These are phyloP conservation scores for Termitomyces sp. DNA, from an alignment of 768 basidiomycete species.

Conservation along the genomic window DNA sequence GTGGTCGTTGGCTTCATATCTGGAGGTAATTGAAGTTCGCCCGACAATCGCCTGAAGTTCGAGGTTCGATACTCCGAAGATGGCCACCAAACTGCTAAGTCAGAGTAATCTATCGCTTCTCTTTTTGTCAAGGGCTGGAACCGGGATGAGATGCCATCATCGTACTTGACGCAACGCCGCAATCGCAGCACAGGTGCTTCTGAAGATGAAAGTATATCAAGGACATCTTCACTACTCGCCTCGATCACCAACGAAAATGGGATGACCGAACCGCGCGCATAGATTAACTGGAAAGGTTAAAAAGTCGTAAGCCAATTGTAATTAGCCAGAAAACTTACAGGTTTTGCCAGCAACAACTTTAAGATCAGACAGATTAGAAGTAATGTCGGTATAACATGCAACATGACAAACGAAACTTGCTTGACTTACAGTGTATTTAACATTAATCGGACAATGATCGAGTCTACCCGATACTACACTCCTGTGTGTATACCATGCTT, in stretches of 20 bases:
- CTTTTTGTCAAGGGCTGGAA: slow-evolving; percentile 14
- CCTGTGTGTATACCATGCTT: slow-evolving; percentile 33
- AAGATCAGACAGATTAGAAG: neutral
- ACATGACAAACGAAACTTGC: neutral
- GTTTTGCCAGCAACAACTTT: slow-evolving; percentile 36
- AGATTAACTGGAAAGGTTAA: slow-evolving; percentile 27
- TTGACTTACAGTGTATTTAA: slow-evolving; percentile 31
- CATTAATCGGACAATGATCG: slow-evolving; percentile 22
- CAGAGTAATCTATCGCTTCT: slow-evolving; percentile 25
- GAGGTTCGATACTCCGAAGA: slow-evolving; percentile 11
- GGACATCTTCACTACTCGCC: slow-evolving; percentile 28
- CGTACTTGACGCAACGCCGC: slow-evolving; percentile 22
- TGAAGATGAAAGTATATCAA: slow-evolving; percentile 31
- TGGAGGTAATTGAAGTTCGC: slow-evolving; percentile 32
- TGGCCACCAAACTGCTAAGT: slow-evolving; percentile 31
- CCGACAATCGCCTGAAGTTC: slow-evolving; percentile 22
- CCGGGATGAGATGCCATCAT: slow-evolving; percentile 4
- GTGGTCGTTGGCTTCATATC: slow-evolving; percentile 33
- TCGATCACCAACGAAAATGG: slow-evolving; percentile 30
- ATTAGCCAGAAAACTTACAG: slow-evolving; percentile 22
- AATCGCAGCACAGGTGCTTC: slow-evolving; percentile 29
- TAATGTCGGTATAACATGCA: neutral
- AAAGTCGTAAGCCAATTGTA: neutral
- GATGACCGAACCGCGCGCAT: slow-evolving; percentile 37
- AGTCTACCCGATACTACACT: slow-evolving; percentile 25